Percentiles rank a stretch among this genome's conserved stretches.
Conservation (phyloP, 2,329 filamentous ascomycete species). For the Exophiala bonariae region DNA sequence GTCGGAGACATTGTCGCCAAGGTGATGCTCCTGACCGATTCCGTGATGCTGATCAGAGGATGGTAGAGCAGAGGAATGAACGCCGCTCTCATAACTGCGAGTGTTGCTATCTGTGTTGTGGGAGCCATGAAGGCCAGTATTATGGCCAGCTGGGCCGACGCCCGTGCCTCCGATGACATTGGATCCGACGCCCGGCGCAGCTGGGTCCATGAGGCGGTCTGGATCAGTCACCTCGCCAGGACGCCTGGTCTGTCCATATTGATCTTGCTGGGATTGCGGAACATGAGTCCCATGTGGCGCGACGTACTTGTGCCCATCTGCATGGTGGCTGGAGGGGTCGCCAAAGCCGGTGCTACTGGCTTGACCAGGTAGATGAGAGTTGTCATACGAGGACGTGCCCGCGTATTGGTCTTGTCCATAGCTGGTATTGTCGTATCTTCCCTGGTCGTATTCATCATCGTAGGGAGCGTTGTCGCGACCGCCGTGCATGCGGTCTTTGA, state of each 20-base stretch:
- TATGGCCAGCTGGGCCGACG: not conserved
- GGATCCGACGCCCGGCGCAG: not conserved
- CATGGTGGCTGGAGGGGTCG: not conserved
- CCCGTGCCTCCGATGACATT: constrained; percentile 4
- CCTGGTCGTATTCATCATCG: not conserved
- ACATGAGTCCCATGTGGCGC: constrained; percentile 4
- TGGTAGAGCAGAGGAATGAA: not conserved
- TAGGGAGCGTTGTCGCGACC: not conserved
- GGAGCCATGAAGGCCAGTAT: not conserved
- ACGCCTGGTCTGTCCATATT: not conserved
- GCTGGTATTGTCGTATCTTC: not conserved
- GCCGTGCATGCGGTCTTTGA: not conserved
- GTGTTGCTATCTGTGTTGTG: not conserved
- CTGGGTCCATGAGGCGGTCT: constrained; percentile 6
- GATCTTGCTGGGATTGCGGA: not conserved
- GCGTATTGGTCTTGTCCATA: not conserved
- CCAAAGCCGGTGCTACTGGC: too few species aligned
- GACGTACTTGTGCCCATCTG: constrained; percentile 1
- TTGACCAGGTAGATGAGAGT: too few species aligned
- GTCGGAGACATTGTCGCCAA: constrained; percentile 1
- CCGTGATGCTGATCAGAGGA: not conserved
- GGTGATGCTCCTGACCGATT: not conserved
- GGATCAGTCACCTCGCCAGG: constrained; percentile 1
- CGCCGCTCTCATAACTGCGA: not conserved
- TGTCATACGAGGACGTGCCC: too few species aligned